These are phyloP conservation scores for Amanita phalloides DNA, from an alignment of 768 basidiomycete species.

Conservation along the genomic window DNA sequence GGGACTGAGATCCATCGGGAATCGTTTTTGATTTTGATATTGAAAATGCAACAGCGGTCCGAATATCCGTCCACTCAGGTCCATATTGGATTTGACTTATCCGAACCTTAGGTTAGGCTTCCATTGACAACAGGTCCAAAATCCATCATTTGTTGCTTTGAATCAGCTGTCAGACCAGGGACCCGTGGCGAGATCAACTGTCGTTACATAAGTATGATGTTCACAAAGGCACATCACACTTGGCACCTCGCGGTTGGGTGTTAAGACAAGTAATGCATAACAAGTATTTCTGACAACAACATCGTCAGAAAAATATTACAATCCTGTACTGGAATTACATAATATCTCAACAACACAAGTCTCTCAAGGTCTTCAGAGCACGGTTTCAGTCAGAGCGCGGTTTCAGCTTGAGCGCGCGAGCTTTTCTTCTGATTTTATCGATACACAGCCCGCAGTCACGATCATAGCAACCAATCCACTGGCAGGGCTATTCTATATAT, in stretches of 20 bases:
- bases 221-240: background rate
- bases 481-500: conserved; percentile 15
- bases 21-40: background rate
- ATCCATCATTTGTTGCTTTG: background rate
- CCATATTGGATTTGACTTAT: background rate
- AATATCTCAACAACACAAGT: background rate
- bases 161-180: too few species aligned
- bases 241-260: background rate
- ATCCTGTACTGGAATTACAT: background rate
- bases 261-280: background rate
- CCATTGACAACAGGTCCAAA: background rate
- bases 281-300: background rate
- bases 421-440: background rate
- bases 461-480: conserved; percentile 5
- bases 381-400: too few species aligned
- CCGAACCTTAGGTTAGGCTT: background rate
- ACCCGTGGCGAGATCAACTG: too few species aligned
- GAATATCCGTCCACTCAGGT: background rate
- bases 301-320: background rate
- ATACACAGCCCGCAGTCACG: background rate
- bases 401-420: too few species aligned
- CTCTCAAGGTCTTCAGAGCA: background rate
- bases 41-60: background rate
- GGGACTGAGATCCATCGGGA: conserved; percentile 1
- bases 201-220: too few species aligned